Base-by-base conservation (phyloP, 2,329 filamentous ascomycete species). In the Alternaria arbusti region DNA sequence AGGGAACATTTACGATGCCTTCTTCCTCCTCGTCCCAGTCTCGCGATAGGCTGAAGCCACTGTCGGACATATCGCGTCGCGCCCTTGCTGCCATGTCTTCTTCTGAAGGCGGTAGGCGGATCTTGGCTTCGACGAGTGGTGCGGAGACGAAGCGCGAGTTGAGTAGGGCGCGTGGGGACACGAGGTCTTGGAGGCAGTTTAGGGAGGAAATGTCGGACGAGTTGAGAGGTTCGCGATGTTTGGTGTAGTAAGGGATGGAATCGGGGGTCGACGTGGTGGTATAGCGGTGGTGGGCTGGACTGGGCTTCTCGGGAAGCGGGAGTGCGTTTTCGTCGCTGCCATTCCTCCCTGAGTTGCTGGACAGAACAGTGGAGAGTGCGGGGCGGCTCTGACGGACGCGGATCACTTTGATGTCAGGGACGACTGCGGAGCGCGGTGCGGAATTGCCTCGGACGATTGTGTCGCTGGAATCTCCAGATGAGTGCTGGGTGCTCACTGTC, bases 151-250 rank as follows among this genome's bases (percentile, higher is more conserved):
- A 80, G 47, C 73, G 74, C 4, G 77, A 78, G 47, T 71, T 75
- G 45, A 80, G 70, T 5, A 80, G 66, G 4, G 74, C 74, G 22
- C 64, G 68, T 0, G 78, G 74, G 8, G 77, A 78, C 6, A 81
- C 80, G 6, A 80, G 74, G 32, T 81, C 76, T 68, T 82, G 77
- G 5, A 82, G 73, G 6, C 75, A 68, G 54, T 77, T 79, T 13
- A 82, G 74, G 2, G 79, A 80, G n/a, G 74, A 74, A 5, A 74
- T 61, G 66, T 82, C 81, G 0, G 78, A 76, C 9, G 78, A 71
- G 43, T 69, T 62, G n/a, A 81, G 69, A 3, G 76, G 75, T 0
- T 63, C 28, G 51, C 74, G 75, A 22, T 64, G 72, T 40, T 68
- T 68, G 54, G 65, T 64, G 25, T 66, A 46, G 45, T 70, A 74